Evolutionary conservation across 306 rosid genomes (phyloP), one percentile per base, ranked within the genome.

Genomic region (Adenanthera pavonina): DNA sequence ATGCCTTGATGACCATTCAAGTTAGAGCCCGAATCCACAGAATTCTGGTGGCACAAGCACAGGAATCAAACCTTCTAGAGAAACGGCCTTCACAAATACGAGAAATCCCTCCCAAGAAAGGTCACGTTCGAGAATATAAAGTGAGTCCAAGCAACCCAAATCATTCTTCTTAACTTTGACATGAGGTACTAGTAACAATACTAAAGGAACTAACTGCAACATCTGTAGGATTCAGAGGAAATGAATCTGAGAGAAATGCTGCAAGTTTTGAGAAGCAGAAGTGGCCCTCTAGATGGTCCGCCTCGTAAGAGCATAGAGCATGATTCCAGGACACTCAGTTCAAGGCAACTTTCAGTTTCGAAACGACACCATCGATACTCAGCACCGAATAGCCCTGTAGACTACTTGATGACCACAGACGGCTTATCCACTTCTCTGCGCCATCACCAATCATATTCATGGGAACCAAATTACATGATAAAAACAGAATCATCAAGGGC

Each of bases 1-100:
- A 92, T 67, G 97, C 99, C 6, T 80, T 93, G 86, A 92, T 93
- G 88, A 79, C 97, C 25, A 93, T 93, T 81, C 99, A 95, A 82
- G 94, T 95, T 64, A 80, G 96, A 87, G 94, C 99, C 38, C 92
- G 99, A 44, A 84, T 86, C 52, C 88, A 88, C 54, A 83, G 99
- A 83, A 81, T 95, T 79, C 92, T 88, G 71, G 73, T 78, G 89
- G 83, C 84, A 52, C 92, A 90, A 57, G 83, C 84, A 52, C 92
- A 90, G 52, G 95, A 88, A 57, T 70, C 83, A 76, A 85, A 76
- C 70, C 85, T 66, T 14, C 79, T 56, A 44, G 74, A 77, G 53
- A 82, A 69, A 40, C 88, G 67, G 52, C 66, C 81, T 41, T 62
- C 81, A 2, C 72, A 43, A 7, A 5, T 43, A 3, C 4, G 46